A percentile compares a stretch with the other conserved stretches of the same genome.
Evolutionary conservation across 2,329 filamentous ascomycete species (phyloP).

Genomic region (Xylariaceae sp.): DNA sequence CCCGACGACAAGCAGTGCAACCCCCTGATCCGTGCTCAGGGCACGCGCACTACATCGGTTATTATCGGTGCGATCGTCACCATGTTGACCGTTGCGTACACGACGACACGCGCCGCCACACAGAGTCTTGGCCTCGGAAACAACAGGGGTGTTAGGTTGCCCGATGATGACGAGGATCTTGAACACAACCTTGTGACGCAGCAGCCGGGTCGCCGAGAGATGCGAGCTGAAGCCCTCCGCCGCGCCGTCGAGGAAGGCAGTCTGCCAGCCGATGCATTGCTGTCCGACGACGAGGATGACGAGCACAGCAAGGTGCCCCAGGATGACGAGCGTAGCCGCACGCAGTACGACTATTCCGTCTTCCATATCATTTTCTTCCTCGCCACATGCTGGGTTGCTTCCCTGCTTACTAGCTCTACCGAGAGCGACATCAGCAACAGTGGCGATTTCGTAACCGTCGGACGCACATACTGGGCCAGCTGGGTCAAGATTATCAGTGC

Average conservation of each 20-base stretch:
- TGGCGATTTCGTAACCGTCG: constrained; percentile 83
- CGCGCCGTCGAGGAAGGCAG: constrained; percentile 89
- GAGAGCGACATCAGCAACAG: constrained; percentile 51
- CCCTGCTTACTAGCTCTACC: constrained; percentile 58
- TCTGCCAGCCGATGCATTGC: constrained; percentile 81
- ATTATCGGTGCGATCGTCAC: constrained; percentile 92
- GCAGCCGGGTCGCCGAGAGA: constrained; percentile 79
- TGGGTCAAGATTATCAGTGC: constrained; percentile 99
- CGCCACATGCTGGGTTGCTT: constrained; percentile 92
- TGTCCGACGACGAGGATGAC: constrained; percentile 63
- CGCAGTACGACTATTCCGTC: constrained; percentile 92
- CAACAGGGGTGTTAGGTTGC: constrained; percentile 53
- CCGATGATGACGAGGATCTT: constrained; percentile 66
- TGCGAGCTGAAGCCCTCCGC: constrained; percentile 86
- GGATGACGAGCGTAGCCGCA: constrained; percentile 83
- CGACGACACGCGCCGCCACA: constrained; percentile 91
- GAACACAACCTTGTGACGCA: constrained; percentile 86
- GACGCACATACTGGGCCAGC: constrained; percentile 91
- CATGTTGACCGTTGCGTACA: constrained; percentile 95
- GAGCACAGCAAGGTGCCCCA: constrained; percentile 59
- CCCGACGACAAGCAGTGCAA: constrained; percentile 93
- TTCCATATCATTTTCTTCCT: constrained; percentile 99
- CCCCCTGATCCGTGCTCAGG: constrained; percentile 77
- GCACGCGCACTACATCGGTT: constrained; percentile 83
- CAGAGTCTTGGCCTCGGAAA: constrained; percentile 74